These are phyloP conservation scores for Fraxinus sp. DNA, from an alignment of 305 asterid species.

Conservation along the genomic window DNA sequence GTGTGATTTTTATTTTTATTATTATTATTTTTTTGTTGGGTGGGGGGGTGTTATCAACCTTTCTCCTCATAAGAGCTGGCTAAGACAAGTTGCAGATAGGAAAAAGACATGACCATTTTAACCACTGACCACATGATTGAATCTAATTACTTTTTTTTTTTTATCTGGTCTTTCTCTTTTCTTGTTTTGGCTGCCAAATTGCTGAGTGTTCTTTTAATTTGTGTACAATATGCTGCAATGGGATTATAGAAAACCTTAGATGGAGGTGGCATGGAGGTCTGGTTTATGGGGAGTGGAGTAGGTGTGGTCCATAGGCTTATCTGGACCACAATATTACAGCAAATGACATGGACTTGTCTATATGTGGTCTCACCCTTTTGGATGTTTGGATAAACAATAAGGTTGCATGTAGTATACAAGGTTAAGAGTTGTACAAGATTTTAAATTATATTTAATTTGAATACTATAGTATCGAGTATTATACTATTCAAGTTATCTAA, in stretches of 20 bases:
- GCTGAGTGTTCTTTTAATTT: slow-evolving; percentile 4
- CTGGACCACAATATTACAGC: slow-evolving; percentile 31
- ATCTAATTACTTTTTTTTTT: slow-evolving; percentile 6
- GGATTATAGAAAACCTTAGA: neutral
- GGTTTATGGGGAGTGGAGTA: neutral
- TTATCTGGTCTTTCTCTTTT: neutral
- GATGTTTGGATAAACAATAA: neutral
- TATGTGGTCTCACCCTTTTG: neutral
- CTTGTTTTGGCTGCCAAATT: neutral
- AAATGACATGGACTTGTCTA: slow-evolving; percentile 26
- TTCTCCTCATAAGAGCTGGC: slow-evolving; percentile 25
- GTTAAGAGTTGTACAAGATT: neutral
- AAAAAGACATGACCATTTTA: slow-evolving; percentile 24
- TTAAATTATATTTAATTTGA: neutral
- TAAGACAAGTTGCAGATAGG: slow-evolving; percentile 24
- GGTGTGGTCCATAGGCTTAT: slow-evolving; percentile 23
- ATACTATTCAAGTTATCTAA: neutral
- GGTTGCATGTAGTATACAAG: neutral
- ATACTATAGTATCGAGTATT: neutral
- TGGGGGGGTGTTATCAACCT: slow-evolving; percentile 15
- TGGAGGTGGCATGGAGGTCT: neutral
- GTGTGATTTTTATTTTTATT: neutral
- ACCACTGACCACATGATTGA: neutral
- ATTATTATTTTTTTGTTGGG: neutral
- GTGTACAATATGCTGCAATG: neutral